Conservation (phyloP, 163 green algal genomes). For the Coccomyxa subellipsoidea region DNA sequence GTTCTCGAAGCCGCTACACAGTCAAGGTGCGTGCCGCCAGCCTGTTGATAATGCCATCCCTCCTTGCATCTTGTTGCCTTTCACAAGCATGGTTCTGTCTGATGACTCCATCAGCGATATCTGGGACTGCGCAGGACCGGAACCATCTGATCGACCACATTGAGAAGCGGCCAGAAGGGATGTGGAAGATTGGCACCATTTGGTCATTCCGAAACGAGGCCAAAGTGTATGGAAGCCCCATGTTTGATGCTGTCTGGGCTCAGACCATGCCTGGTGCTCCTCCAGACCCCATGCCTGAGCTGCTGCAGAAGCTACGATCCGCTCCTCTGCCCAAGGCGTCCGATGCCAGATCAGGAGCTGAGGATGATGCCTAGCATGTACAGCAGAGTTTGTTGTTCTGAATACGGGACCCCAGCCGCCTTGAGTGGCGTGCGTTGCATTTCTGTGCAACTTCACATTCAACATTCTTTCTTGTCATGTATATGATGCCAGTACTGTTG, state of each 20-base stretch:
- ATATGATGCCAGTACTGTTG: no score
- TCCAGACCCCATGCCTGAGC: constrained; percentile 3
- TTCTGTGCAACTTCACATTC: no score
- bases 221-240: constrained; percentile 67
- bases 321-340: neutral
- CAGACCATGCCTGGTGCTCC: neutral
- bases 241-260: constrained; percentile 58
- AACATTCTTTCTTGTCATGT: no score
- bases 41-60: no score
- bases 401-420: no score
- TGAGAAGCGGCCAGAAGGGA: constrained; percentile 51
- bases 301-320: neutral
- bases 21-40: constrained; percentile 27
- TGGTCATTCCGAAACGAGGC: constrained; percentile 56
- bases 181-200: constrained; percentile 69
- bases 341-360: neutral
- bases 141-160: constrained; percentile 62
- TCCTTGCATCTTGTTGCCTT: neutral
- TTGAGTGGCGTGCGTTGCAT: no score
- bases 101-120: no score
- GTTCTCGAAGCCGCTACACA: constrained; percentile 27
- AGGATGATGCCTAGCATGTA: neutral
- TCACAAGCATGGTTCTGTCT: neutral
- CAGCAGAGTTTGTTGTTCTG: no score
- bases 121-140: constrained; percentile 65